A percentile compares a stretch with the other conserved stretches of the same genome.
phyloP scores from a whole-genome alignment of 345 rosid species.

The Populus nigra region DNA sequence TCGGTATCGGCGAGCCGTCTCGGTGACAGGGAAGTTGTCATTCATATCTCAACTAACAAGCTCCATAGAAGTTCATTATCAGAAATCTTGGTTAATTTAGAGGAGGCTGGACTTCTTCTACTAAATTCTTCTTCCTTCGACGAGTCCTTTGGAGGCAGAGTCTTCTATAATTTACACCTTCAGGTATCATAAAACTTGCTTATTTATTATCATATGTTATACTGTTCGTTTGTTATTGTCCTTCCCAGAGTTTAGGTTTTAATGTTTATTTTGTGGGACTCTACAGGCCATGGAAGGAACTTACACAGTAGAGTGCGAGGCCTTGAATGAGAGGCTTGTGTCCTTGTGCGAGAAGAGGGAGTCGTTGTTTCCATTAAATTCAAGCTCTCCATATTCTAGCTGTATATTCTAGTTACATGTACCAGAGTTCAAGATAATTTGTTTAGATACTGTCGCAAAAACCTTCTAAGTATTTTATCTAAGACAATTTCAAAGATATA shows the following conservation, averaged over 20 bases:
- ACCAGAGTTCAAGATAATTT: no score
- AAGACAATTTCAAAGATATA: no score
- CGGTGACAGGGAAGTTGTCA: constrained; percentile 41
- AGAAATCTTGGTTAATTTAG: constrained; percentile 40
- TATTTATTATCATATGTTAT: not conserved
- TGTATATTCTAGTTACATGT: not conserved
- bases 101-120: constrained; percentile 41
- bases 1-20: constrained; percentile 39
- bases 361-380: not conserved
- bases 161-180: constrained; percentile 53
- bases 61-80: constrained; percentile 30
- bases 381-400: not conserved
- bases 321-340: constrained; percentile 35
- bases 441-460: no score
- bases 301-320: constrained; percentile 17
- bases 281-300: constrained; percentile 18
- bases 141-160: constrained; percentile 43
- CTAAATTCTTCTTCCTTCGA: constrained; percentile 55
- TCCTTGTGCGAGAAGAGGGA: constrained; percentile 30
- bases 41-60: constrained; percentile 40
- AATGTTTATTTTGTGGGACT: not conserved
- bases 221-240: not conserved
- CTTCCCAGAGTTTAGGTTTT: not conserved
- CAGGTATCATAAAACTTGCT: constrained; percentile 35
- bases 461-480: no score